Base-by-base conservation (phyloP, 805 yeast species). In the Zygosaccharomyces kombuchaensis region DNA sequence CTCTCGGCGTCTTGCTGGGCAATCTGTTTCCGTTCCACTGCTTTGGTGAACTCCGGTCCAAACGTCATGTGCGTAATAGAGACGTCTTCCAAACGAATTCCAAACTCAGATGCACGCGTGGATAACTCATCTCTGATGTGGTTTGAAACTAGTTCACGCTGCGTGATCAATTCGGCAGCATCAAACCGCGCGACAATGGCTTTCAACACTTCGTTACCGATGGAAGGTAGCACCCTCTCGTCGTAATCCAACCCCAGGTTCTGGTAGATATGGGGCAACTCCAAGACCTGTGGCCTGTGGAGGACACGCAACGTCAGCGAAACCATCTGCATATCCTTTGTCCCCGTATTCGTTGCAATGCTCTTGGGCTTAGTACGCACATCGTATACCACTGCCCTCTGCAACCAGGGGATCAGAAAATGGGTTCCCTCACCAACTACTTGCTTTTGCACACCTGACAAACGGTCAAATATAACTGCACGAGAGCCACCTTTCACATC, bases 1-100 rank as follows among this genome's bases (percentile, higher is more conserved):
- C 99, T 79, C 73, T 93, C 98, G 19, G 99, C 98, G 65, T 93
- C 99, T 71, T 93, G 99, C 72, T 93, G 99, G 26, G 99, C 99
- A 70, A 93, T 95, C 71, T 93, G 98, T 67, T 93, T 93, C 72
- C 87, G 96, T 72, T 93, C 99, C 49, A 93, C 99, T 27, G 99
- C 98, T 69, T 87, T 90, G 44, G 99, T 93, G 74, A 93, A 93
- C 65, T 93, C 99, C 54, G 77, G 78, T 44, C 99, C 98, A 67
- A 93, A 93, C 0, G 97, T 87, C 87, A 93, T 83, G 70, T 93
- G 99, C 12, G 99, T 93, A 56, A 93, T 93, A 21, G 96, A 87
- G 43, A 93, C 99, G 69, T 93, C 99, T 69, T 93, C 99, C 56
- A 93, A 77, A 63, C 77, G 84, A 63, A 93, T 90, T 69, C 85